Percentiles rank a stretch among this genome's conserved stretches.
These are phyloP conservation scores for Sugiyamaella mastotermitis DNA, from an alignment of 805 yeast genomes.

Conservation along the genomic window DNA sequence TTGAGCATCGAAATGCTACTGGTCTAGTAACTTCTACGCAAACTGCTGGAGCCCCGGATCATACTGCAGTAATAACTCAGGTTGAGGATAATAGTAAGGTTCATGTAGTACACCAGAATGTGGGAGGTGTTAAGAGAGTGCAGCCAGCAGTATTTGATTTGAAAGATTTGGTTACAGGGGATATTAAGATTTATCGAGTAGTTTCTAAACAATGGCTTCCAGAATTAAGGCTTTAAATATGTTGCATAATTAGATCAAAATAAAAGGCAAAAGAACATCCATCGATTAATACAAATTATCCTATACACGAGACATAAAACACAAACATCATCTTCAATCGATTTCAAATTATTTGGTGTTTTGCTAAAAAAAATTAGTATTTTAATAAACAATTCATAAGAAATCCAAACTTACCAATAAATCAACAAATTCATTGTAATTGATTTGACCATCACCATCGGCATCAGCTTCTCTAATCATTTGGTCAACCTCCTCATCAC, in stretches of 20 bases:
- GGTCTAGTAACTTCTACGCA: constrained; percentile 15
- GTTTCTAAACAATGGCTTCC: constrained; percentile 31
- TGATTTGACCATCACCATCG: constrained; percentile 90
- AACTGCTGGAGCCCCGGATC: constrained; percentile 30
- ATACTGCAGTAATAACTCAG: constrained; percentile 30
- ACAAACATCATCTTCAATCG: constrained; percentile 1
- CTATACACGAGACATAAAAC: too few relatives aligned
- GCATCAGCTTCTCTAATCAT: constrained; percentile 90
- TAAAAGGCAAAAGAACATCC: too few relatives aligned
- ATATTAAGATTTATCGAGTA: constrained; percentile 27
- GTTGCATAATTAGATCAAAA: too few relatives aligned
- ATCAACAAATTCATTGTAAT: constrained; percentile 93
- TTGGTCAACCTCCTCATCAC: constrained; percentile 95
- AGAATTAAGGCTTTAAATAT: too few relatives aligned
- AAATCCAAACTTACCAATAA: constrained; percentile 48
- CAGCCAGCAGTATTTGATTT: constrained; percentile 26
- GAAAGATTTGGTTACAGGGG: constrained; percentile 25
- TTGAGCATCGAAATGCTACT: constrained; percentile 15
- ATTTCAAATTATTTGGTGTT: too few relatives aligned
- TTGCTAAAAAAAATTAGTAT: too few relatives aligned
- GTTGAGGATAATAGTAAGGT: constrained; percentile 14
- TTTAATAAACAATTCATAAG: too few relatives aligned
- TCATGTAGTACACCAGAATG: constrained; percentile 28
- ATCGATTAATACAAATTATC: too few relatives aligned
- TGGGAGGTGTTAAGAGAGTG: constrained; percentile 27